Evolutionary conservation across 345 rosid genomes (phyloP), one percentile per base, ranked within the genome.

Genomic region (Nephelium lappaceum): DNA sequence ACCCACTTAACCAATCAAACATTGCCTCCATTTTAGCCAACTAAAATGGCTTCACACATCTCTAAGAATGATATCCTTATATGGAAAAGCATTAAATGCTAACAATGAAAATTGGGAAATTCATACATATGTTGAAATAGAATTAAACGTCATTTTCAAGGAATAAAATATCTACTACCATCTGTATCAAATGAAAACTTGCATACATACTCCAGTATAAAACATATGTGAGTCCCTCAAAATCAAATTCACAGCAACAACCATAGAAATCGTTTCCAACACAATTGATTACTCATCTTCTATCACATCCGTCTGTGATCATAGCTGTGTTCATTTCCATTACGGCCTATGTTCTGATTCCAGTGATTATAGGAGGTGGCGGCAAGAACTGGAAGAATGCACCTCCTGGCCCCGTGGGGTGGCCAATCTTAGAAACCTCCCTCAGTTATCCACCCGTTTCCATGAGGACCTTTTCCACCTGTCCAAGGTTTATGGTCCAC

Each of bases 321-420:
- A 10, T 77, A 6, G 80, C 69, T 0, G 21, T 64, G 6, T 3
- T 36, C 27, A 0, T 57, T 41, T 64, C 77, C 11, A 11, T 78
- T 38, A 76, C 72, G n/a, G 64, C 72, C 23, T 78, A 78, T 64
- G 72, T 65, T 38, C 10, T 78, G 4, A 72, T 78, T 9, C 81
- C 81, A 5, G 7, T 65, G 10, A 27, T 78, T 0, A 16, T 78
- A 2, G 81, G 81, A 1, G 57, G 66, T 19, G 57, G 64, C 41
- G 23, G 25, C 1, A 10, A 71, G 45, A 78, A 72, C 19, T 78
- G 81, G 77, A 78, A 78, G 66, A 78, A 71, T 49, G 71, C 81
- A 18, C 81, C 81, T 16, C 81, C 77, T 1, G 81, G 81, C n/a
- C 81, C 81, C 0, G 65, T 11, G 6, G 81, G 77, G 45, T 78